These are phyloP conservation scores for Salmacisia buchloeana DNA, from an alignment of 1,284 basidiomycete species.

Conservation along the genomic window DNA sequence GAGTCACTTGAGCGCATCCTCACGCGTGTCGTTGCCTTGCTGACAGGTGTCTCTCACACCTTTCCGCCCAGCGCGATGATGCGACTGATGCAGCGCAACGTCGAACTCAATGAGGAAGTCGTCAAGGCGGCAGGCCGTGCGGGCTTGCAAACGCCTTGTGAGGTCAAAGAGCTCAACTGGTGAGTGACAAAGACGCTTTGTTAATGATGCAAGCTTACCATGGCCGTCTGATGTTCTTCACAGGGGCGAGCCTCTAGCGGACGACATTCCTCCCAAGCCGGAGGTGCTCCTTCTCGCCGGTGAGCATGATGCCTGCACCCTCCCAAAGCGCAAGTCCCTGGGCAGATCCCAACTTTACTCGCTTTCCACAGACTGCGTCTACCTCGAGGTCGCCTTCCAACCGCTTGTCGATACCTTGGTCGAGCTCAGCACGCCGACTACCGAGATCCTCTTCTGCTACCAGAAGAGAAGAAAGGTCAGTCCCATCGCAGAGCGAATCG, in stretches of 20 bases:
- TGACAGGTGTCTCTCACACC: background rate
- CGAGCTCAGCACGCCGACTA: conserved; percentile 57
- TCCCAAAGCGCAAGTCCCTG: background rate
- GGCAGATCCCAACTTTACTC: too few species aligned
- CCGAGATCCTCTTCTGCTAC: conserved; percentile 71
- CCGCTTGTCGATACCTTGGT: conserved; percentile 74
- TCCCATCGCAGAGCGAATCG: too few species aligned
- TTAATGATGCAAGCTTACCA: too few species aligned
- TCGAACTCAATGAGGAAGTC: conserved; percentile 22
- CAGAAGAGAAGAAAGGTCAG: conserved; percentile 82
- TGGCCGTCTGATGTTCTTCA: background rate
- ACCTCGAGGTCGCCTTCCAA: conserved; percentile 81
- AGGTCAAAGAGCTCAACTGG: conserved; percentile 31
- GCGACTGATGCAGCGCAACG: conserved; percentile 36
- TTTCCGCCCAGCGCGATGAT: conserved; percentile 32
- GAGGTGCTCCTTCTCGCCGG: conserved; percentile 55
- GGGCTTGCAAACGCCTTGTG: conserved; percentile 9
- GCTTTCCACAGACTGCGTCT: conserved; percentile 94
- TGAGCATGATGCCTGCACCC: background rate
- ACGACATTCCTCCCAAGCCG: conserved; percentile 52
- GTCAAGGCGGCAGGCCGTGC: background rate
- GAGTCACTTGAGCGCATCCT: conserved; percentile 50
- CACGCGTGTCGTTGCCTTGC: too few species aligned
- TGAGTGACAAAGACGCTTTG: background rate
- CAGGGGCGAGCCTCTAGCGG: conserved; percentile 49